Evolutionary conservation across 805 yeast species (phyloP).

Genomic region (Metschnikowia drakensbergensis): DNA sequence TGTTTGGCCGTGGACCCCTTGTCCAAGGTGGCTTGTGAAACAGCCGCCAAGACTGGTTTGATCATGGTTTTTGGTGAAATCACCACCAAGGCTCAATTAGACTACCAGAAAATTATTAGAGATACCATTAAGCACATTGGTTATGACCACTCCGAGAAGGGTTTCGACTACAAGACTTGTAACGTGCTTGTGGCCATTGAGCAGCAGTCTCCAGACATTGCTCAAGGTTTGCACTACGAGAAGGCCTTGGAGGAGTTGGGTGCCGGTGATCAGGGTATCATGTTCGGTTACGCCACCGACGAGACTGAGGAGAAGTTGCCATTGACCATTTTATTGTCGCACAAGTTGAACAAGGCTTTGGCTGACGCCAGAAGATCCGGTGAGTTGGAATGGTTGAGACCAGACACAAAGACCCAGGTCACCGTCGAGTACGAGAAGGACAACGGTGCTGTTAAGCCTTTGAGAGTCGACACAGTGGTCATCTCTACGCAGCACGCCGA

Average conservation of each 20-base stretch:
- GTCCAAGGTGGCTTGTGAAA: slow-evolving; percentile 98
- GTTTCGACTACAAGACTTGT: slow-evolving; percentile 99
- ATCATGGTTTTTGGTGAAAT: slow-evolving; percentile 99
- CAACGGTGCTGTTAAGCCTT: slow-evolving; percentile 91
- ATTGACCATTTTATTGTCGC: slow-evolving; percentile 88
- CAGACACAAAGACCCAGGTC: slow-evolving; percentile 99
- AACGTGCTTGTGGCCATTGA: slow-evolving; percentile 98
- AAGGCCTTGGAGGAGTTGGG: slow-evolving; percentile 94
- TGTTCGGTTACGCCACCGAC: slow-evolving; percentile 99
- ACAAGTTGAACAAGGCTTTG: slow-evolving; percentile 93
- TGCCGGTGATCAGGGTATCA: slow-evolving; percentile 99
- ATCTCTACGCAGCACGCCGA: slow-evolving; percentile 98
- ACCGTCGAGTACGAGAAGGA: slow-evolving; percentile 94
- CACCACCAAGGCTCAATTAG: slow-evolving; percentile 92
- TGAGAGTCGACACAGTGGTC: slow-evolving; percentile 96
- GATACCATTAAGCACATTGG: slow-evolving; percentile 98
- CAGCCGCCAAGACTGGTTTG: slow-evolving; percentile 99
- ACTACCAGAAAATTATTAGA: slow-evolving; percentile 96
- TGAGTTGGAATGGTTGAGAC: slow-evolving; percentile 93
- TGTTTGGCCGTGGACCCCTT: slow-evolving; percentile 93
- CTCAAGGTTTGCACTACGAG: slow-evolving; percentile 98
- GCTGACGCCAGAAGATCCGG: slow-evolving; percentile 98
- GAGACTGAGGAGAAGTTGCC: slow-evolving; percentile 98
- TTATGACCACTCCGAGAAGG: slow-evolving; percentile 92
- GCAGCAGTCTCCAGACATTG: slow-evolving; percentile 98